Evolutionary conservation across 75 land plant genomes (phyloP), one percentile per base, ranked within the genome.

Genomic region (Larix kaempferi): DNA sequence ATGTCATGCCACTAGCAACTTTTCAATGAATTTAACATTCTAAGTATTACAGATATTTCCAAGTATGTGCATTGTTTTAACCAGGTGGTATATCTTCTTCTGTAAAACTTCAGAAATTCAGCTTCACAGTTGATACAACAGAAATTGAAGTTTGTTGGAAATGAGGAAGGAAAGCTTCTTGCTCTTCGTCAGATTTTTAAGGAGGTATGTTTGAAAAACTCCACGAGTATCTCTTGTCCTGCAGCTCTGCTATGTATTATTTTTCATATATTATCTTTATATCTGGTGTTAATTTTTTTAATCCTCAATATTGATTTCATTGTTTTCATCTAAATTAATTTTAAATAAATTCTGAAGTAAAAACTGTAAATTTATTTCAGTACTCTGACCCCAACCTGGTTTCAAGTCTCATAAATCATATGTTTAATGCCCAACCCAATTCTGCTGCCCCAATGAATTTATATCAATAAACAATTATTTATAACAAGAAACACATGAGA

Each of bases 161-260:
- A 81, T 83, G 99, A 96, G 71, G 91, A 92, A 77, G 99, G 99
- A 44, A 97, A 97, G 79, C 86, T 97, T 64, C 79, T 94, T 64
- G 99, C 97, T 35, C 86, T 97, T 80, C 87, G 93, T 67, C 99
- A 97, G 84, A 86, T 88, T 61, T 97, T 97, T 83, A 78, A 88
- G n/a, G 84, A 97, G 96, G 96, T 95, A 82, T 78, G 69, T 6
- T 59, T 29, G 19, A 57, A n/a, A 27, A 44, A 57, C 22, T 72
- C 59, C 26, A 74, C 14, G 15, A 74, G 37, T 26, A 41, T 74
- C 21, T 39, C 7, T 33, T 79, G 55, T 12, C 23, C 52, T 79
- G 35, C 25, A 65, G 58, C 56, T 21, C 62, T 71, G 0, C 44
- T 35, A 65, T 78, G 23, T 62, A 56, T 22, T 21, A 27, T 54